Evolutionary conservation across 768 basidiomycete genomes (phyloP), one percentile per base, ranked within the genome.

Genomic region (Suillus variegatus): DNA sequence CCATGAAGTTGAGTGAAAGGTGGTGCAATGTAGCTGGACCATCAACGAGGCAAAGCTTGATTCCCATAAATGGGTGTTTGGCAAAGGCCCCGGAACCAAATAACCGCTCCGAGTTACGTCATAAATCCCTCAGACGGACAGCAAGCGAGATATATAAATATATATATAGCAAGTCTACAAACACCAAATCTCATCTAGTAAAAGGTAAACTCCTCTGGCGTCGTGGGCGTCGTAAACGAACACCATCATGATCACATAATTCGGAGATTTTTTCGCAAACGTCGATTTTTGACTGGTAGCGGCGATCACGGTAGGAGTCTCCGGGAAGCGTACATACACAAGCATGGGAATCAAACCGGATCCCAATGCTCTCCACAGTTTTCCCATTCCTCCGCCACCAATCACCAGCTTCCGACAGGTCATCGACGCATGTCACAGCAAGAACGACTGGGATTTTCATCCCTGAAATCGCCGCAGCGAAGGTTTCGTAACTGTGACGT

Each of bases 351-450:
- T 72, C 69, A 41, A 78, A 78, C 22, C 40, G 43, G n/a, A 79
- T 54, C 16, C 67, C 68, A 47, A 68, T 6, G 16, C 49, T 2
- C 16, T 46, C 62, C 7, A 79, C 69, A 28, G 1, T 28, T 44
- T 54, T 62, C 52, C 69, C 68, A 41, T 78, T 76, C 12, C n/a
- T 9, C 16, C 67, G 61, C 78, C 77, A 79, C 77, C 78, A 79
- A 3, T 60, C 25, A 0, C 78, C 78, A 1, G 66, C 60, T 20
- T 69, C 69, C 36, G 71, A 69, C 20, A n/a, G 32, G 36, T 65
- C 65, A 65, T 82, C 82, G 6, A 82, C 72, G 49, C 78, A 74
- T 14, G 80, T 83, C 20, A 82, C 56, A 7, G 68, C 79, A 10
- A 83, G 61, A 14, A 79, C 72, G 51, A 79, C 75, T 1, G 82